Evolutionary conservation across 805 yeast species (phyloP).

Genomic region (Cyberlindnera saturnus): DNA sequence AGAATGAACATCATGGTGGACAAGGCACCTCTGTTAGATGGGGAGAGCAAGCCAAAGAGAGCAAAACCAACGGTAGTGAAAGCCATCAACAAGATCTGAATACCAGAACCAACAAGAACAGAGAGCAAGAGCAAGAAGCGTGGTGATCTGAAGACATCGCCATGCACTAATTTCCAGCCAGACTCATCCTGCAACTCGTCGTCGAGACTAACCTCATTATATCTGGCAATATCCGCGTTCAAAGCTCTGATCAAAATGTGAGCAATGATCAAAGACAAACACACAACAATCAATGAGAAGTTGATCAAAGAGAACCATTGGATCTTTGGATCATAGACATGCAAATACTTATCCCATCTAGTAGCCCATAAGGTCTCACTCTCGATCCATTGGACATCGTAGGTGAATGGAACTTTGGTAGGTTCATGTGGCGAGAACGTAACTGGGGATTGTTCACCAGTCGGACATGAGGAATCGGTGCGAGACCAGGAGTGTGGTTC

Average conservation of each 20-base stretch:
- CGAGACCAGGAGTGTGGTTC: constrained; percentile 56
- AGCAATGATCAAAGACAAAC: constrained; percentile 70
- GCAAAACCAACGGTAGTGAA: constrained; percentile 74
- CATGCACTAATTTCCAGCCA: constrained; percentile 96
- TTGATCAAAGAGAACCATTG: constrained; percentile 94
- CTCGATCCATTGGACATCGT: constrained; percentile 67
- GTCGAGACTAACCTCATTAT: constrained; percentile 84
- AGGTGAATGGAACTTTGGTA: constrained; percentile 69
- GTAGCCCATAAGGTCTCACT: constrained; percentile 91
- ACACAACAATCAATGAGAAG: constrained; percentile 74
- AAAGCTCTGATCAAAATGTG: constrained; percentile 76
- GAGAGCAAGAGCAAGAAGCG: constrained; percentile 62
- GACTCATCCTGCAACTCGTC: constrained; percentile 86
- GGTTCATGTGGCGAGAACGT: constrained; percentile 42
- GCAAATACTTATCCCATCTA: constrained; percentile 96
- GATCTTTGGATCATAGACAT: constrained; percentile 84
- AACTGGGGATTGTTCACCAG: constrained; percentile 34
- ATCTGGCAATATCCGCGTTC: constrained; percentile 77
- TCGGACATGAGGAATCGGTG: constrained; percentile 29
- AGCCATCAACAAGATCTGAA: constrained; percentile 75
- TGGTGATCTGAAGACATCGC: constrained; percentile 91
- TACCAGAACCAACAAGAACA: constrained; percentile 81
- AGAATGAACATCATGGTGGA: constrained; percentile 84
- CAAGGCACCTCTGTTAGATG: constrained; percentile 90
- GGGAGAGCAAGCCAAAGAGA: constrained; percentile 81